These are phyloP conservation scores for Articulospora tetracladia DNA, from an alignment of 495 filamentous ascomycete genomes.

Conservation along the genomic window DNA sequence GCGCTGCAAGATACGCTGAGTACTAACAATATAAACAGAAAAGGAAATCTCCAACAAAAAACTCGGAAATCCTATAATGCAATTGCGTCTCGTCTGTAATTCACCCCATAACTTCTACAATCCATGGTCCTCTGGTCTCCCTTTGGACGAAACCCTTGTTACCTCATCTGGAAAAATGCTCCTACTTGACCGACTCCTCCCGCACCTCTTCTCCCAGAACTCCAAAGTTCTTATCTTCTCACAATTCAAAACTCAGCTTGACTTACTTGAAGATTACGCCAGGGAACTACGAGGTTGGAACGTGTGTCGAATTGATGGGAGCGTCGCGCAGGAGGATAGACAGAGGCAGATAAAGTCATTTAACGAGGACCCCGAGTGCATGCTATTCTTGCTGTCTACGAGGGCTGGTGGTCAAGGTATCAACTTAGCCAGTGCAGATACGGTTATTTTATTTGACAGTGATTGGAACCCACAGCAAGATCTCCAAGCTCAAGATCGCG, in stretches of 20 bases:
- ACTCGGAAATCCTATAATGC: constrained; percentile 90
- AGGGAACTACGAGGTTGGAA: constrained; percentile 66
- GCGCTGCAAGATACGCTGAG: constrained; percentile 10
- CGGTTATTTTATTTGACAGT: constrained; percentile 91
- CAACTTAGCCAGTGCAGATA: constrained; percentile 95
- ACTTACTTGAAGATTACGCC: constrained; percentile 86
- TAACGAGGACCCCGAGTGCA: constrained; percentile 65
- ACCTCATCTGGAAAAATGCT: constrained; percentile 93
- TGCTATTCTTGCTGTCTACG: constrained; percentile 84
- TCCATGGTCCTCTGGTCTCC: constrained; percentile 60
- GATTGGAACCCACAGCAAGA: constrained; percentile 99
- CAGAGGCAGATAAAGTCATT: constrained; percentile 79
- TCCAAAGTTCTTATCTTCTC: constrained; percentile 97
- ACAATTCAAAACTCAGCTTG: constrained; percentile 91
- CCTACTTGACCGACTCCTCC: constrained; percentile 81
- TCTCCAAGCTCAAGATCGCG: constrained; percentile 91
- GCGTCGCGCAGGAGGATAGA: constrained; percentile 77
- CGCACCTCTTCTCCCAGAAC: constrained; percentile 64
- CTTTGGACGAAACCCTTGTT: constrained; percentile 73
- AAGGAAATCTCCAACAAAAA: constrained; percentile 87
- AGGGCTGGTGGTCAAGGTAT: constrained; percentile 94
- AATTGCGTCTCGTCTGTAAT: constrained; percentile 89
- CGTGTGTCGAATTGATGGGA: constrained; percentile 88
- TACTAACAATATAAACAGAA: constrained; percentile 38
- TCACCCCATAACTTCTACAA: constrained; percentile 95